These are phyloP conservation scores for Lumnitzera littorea DNA, from an alignment of 345 rosid genomes.

Conservation along the genomic window DNA sequence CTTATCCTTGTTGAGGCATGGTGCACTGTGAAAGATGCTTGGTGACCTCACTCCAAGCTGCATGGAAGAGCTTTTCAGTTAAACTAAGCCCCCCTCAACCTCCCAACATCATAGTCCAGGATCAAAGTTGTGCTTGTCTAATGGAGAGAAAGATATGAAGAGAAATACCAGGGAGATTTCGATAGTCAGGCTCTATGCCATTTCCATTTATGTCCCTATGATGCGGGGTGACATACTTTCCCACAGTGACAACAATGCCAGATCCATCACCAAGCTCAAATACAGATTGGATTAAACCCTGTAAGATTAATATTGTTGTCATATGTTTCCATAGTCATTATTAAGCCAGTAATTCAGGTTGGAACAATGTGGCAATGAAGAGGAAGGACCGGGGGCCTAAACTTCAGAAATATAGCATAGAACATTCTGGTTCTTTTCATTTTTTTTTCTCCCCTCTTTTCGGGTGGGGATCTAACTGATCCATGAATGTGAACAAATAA, in stretches of 20 bases:
- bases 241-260: constrained; percentile 77
- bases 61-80: constrained; percentile 1
- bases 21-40: constrained; percentile 53
- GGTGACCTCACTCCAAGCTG: constrained; percentile 74
- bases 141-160: background rate
- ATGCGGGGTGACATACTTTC: constrained; percentile 87
- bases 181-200: constrained; percentile 79
- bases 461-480: too few species aligned
- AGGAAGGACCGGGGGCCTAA: too few species aligned
- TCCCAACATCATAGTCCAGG: background rate
- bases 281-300: constrained; percentile 92
- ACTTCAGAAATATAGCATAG: too few species aligned
- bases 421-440: too few species aligned
- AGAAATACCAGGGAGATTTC: constrained; percentile 54
- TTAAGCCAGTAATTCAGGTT: too few species aligned
- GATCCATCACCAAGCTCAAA: constrained; percentile 90
- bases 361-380: too few species aligned
- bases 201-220: constrained; percentile 89
- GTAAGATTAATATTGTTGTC: constrained; percentile 5
- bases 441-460: too few species aligned
- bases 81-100: background rate
- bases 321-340: background rate
- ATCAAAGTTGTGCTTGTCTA: background rate
- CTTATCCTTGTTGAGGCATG: constrained; percentile 40
- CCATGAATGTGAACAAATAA: too few species aligned